Percentiles rank a stretch among this genome's conserved stretches.
Conservation (phyloP, 192 early-diverging fungal genomes). For the Podochytrium sp. region DNA sequence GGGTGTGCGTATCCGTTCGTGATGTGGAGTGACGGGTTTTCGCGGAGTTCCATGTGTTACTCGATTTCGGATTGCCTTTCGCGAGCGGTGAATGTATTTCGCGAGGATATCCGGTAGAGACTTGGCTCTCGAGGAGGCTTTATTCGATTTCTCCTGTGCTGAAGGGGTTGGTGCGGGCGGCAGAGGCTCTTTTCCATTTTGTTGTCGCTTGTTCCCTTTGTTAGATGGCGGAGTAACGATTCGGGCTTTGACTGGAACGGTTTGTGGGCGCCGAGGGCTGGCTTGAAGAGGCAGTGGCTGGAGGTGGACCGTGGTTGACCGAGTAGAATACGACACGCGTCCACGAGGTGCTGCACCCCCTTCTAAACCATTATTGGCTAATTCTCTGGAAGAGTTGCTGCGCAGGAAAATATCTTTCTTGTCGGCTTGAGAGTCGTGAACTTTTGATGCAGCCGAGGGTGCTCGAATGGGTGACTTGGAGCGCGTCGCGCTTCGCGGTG, state of each 20-base stretch:
- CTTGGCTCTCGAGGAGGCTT: not conserved
- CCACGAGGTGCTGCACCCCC: no score
- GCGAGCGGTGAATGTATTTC: slow-evolving; percentile 12
- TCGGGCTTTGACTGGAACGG: not conserved
- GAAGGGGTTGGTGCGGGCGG: no score
- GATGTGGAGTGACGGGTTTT: not conserved
- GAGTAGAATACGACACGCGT: no score
- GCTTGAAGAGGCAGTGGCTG: not conserved
- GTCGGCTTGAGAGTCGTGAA: no score
- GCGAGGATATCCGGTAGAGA: not conserved
- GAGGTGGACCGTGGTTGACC: not conserved
- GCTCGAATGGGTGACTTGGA: not conserved
- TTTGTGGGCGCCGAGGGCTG: not conserved
- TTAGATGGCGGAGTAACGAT: not conserved
- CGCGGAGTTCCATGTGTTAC: slow-evolving; percentile 6
- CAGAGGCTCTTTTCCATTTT: no score
- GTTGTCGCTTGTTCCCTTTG: not conserved
- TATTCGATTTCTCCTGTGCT: not conserved
- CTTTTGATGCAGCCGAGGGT: no score
- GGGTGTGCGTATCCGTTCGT: not conserved
- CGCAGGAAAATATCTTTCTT: no score
- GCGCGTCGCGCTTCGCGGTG: no score
- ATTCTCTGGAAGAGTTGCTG: no score
- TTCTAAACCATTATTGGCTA: no score
- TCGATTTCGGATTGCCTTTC: slow-evolving; percentile 9